phyloP scores from a whole-genome alignment of 495 filamentous ascomycete genomes.

The Neurospora hispaniola region DNA sequence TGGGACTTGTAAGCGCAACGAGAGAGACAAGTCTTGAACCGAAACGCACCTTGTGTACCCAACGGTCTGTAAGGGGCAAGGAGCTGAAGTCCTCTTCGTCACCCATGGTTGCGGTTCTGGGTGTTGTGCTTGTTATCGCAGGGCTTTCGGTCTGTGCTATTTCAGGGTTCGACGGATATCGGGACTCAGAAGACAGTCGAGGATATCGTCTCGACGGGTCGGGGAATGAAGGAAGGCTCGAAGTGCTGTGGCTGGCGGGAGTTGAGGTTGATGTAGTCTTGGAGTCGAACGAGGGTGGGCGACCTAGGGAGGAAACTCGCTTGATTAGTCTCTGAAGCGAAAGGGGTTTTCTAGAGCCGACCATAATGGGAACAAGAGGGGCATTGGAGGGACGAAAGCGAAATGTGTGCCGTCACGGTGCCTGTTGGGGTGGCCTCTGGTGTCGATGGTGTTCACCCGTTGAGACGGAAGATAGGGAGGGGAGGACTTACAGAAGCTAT shows the following conservation, averaged over 20 bases:
- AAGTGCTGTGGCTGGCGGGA: background rate
- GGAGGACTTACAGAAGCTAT: background rate
- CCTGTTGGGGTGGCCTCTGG: background rate
- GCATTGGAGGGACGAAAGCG: background rate
- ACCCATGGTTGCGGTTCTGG: slow-evolving; percentile 39
- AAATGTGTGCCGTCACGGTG: background rate
- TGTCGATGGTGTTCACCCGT: background rate
- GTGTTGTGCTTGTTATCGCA: background rate
- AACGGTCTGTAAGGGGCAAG: slow-evolving; percentile 71
- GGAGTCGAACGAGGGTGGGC: slow-evolving; percentile 2
- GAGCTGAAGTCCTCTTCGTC: slow-evolving; percentile 80
- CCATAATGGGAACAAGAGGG: slow-evolving; percentile 7
- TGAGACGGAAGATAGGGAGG: background rate
- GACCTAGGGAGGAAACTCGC: slow-evolving; percentile 9
- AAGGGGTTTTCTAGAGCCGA: slow-evolving; percentile 1
- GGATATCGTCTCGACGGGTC: slow-evolving; percentile 1
- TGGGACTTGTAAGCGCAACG: background rate
- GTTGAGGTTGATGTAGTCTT: slow-evolving; percentile 1
- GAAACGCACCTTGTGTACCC: slow-evolving; percentile 67
- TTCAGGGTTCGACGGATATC: background rate
- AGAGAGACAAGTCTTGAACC: background rate
- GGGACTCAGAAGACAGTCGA: background rate
- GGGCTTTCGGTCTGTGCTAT: background rate
- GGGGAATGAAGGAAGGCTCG: background rate
- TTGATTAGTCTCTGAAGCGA: slow-evolving; percentile 20